Percentiles rank a stretch among this genome's conserved stretches.
Evolutionary conservation across 352 stramenopile genomes (phyloP).

Genomic region (Globisporangium takayamanum): DNA sequence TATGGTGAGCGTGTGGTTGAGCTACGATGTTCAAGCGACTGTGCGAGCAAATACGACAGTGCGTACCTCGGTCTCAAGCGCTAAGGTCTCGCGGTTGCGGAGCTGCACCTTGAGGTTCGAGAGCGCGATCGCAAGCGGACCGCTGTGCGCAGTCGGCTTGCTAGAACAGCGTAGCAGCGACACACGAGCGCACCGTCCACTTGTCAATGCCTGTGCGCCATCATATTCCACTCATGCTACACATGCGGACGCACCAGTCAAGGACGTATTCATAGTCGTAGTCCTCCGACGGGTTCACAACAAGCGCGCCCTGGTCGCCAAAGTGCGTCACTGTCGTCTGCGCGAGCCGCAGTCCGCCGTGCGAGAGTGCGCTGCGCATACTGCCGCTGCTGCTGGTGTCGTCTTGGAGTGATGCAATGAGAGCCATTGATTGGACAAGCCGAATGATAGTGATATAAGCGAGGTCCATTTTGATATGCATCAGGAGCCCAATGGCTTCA

Average conservation of each 20-base stretch:
- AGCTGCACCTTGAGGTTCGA: slow-evolving; percentile 65
- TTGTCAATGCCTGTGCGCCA: no score
- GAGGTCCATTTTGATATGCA: no score
- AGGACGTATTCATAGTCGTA: slow-evolving; percentile 87
- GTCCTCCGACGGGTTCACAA: slow-evolving; percentile 38
- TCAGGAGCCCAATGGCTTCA: no score
- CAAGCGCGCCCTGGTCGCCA: slow-evolving; percentile 21
- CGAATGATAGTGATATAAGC: background rate
- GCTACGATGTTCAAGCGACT: background rate
- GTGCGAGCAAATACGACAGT: background rate
- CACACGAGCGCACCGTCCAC: background rate
- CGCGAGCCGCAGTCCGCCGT: slow-evolving; percentile 36
- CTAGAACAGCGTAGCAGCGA: slow-evolving; percentile 13
- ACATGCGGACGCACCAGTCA: slow-evolving; percentile 36
- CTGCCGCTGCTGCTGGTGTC: background rate
- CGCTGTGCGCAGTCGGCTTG: slow-evolving; percentile 54
- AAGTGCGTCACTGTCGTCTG: slow-evolving; percentile 75
- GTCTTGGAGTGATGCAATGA: background rate
- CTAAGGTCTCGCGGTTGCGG: slow-evolving; percentile 59
- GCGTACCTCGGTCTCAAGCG: slow-evolving; percentile 44
- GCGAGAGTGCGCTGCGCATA: slow-evolving; percentile 46
- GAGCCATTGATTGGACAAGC: background rate
- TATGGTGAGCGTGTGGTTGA: background rate
- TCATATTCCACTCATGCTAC: no score
- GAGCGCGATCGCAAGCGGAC: slow-evolving; percentile 55